Conservation (phyloP, 768 basidiomycete species). For the Hygrophoropsis aurantiaca region DNA sequence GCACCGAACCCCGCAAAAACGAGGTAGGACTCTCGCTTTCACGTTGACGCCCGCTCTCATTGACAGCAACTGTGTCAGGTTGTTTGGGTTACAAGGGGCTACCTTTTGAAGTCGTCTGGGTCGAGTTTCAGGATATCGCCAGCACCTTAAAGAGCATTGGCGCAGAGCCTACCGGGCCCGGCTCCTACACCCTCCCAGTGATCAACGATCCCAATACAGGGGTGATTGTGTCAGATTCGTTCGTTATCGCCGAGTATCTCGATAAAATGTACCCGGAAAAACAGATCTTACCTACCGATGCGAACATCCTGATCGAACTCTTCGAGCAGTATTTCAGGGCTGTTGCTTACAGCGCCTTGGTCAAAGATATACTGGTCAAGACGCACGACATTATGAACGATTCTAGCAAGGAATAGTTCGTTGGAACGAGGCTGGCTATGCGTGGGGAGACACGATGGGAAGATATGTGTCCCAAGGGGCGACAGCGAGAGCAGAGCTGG, state of each 20-base stretch:
- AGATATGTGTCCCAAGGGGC: too few species aligned
- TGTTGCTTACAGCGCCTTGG: neutral
- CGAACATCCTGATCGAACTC: neutral
- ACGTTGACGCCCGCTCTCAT: neutral
- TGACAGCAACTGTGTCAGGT: constrained; percentile 10
- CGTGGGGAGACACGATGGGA: neutral
- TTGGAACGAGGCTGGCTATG: neutral
- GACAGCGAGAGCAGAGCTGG: neutral
- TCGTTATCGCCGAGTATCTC: constrained; percentile 10
- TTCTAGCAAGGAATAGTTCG: constrained; percentile 4
- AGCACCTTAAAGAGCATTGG: constrained; percentile 15
- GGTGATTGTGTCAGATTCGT: constrained; percentile 3
- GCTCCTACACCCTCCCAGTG: constrained; percentile 6
- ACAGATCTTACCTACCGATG: neutral
- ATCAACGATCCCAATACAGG: constrained; percentile 9
- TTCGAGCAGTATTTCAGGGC: constrained; percentile 1
- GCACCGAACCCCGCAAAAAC: constrained; percentile 35
- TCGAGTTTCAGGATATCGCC: constrained; percentile 49
- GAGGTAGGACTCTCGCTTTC: constrained; percentile 16
- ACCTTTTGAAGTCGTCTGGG: constrained; percentile 45
- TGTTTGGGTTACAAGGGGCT: constrained; percentile 33
- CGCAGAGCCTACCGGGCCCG: neutral
- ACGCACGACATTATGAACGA: neutral
- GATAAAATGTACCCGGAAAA: constrained; percentile 7
- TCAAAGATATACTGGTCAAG: neutral